Conservation (phyloP, 306 rosid species). For the Prunus mume region DNA sequence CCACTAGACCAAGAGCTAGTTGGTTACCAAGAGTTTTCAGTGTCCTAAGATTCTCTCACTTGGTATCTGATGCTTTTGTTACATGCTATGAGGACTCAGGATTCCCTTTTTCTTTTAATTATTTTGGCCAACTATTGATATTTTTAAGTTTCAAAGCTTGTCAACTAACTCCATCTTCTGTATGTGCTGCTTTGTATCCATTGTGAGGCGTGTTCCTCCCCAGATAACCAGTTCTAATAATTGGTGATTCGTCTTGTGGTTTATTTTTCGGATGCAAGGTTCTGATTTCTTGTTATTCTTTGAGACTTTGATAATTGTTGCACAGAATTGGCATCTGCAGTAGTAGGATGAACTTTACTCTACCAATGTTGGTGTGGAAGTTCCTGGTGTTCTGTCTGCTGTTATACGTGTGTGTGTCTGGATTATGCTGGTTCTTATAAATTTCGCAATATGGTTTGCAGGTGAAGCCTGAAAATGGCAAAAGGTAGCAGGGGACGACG, state of each 20-base stretch:
- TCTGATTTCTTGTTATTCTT: background rate
- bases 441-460: conserved; percentile 29
- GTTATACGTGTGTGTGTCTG: background rate
- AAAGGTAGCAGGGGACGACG: conserved; percentile 83
- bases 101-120: background rate
- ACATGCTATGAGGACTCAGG: background rate
- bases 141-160: background rate
- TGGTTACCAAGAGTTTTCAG: background rate
- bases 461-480: conserved; percentile 64
- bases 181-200: background rate
- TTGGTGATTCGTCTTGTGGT: background rate
- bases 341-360: background rate
- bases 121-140: background rate
- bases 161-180: background rate
- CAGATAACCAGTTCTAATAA: background rate
- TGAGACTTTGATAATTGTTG: background rate
- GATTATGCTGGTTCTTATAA: background rate
- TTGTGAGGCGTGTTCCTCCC: background rate
- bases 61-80: background rate
- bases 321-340: background rate
- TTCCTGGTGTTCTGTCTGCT: background rate
- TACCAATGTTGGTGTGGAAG: background rate
- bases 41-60: background rate
- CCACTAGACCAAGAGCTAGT: too few species aligned
- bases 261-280: background rate